These are phyloP conservation scores for Heliamphora pulchella DNA, from an alignment of 179 eudicot genomes.

Conservation along the genomic window DNA sequence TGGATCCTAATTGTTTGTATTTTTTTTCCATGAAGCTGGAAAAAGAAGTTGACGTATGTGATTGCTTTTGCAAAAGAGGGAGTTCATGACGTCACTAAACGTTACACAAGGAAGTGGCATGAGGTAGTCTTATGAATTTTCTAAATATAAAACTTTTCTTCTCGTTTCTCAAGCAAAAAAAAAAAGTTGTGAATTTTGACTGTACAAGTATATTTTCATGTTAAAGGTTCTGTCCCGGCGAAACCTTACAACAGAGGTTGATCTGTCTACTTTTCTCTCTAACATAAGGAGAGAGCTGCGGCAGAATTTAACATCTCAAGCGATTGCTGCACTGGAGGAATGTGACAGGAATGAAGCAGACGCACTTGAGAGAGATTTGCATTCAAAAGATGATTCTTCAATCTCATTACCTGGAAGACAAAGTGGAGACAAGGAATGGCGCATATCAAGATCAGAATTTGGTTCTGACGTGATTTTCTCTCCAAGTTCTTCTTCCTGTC, in stretches of 20 bases:
- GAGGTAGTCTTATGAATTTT: conserved; percentile 43
- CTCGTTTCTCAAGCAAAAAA: neutral
- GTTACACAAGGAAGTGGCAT: conserved; percentile 91
- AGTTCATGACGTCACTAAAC: conserved; percentile 93
- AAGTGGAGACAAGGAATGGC: conserved; percentile 93
- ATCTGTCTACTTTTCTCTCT: conserved; percentile 41
- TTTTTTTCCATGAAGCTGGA: conserved; percentile 51
- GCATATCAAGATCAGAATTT: conserved; percentile 78
- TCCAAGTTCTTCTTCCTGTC: conserved; percentile 58
- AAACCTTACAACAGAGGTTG: conserved; percentile 55
- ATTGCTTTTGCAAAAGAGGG: conserved; percentile 86
- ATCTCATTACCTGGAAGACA: conserved; percentile 83
- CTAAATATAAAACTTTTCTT: neutral
- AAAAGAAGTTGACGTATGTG: conserved; percentile 63
- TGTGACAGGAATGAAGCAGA: conserved; percentile 59
- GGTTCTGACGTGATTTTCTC: conserved; percentile 49
- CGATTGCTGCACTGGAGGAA: conserved; percentile 44
- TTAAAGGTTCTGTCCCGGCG: conserved; percentile 72
- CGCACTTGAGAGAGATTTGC: conserved; percentile 47
- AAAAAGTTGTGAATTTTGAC: conserved; percentile 2
- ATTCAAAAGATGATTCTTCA: conserved; percentile 45
- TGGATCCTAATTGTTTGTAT: conserved; percentile 11
- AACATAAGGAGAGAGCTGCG: conserved; percentile 61
- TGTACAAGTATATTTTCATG: conserved; percentile 3
- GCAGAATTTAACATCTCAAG: conserved; percentile 38